Evolutionary conservation across 192 early-diverging fungal species (phyloP), one percentile per base, ranked within the genome.

Genomic region (Backusella morwellensis): DNA sequence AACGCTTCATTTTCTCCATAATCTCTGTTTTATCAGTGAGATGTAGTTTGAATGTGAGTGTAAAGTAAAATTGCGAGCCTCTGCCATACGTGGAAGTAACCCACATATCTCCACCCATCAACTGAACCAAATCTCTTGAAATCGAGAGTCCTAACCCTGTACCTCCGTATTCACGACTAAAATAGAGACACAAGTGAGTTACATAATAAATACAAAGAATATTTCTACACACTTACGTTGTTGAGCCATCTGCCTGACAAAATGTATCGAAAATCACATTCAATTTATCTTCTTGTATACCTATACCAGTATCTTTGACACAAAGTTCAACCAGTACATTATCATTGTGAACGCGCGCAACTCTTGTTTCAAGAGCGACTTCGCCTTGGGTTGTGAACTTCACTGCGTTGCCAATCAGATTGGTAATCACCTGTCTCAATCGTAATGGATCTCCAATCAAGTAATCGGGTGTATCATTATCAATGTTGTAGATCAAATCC

Each of bases 121-220:
- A 81, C 54, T 90, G 87, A 47, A 91, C 90, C 7, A 97, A 83
- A 40, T 92, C 89, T 81, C 90, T 91, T 11, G 91, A 94, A 59
- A 97, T 97, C 38, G 91, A 93, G 35, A 97, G 85, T 0, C 95
- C 95, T 21, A 97, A 81, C 0, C 96, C 95, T 12, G 94, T 96
- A 35, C 95, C 95, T 52, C 94, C 94, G 75, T 93, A 97, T 83
- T 92, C 90, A 78, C 93, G 91, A 42, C 78, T 80, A 44, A 41
- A 71, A 41, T 12, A 11, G 1, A 26, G 8, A 75, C 5, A 70
- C 3, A 63, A 15, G 63, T 15, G 32, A 69, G 42, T 44, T 32
- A 32, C 32, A 0, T 32, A 32, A 9, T 23, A 38, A 12, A 15
- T 26, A n/a, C 19, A n/a, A 21, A 56, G 19, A 12, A 35, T 35